Base-by-base conservation (phyloP, 2,329 filamentous ascomycete species). In the Cladophialophora yegresii region DNA sequence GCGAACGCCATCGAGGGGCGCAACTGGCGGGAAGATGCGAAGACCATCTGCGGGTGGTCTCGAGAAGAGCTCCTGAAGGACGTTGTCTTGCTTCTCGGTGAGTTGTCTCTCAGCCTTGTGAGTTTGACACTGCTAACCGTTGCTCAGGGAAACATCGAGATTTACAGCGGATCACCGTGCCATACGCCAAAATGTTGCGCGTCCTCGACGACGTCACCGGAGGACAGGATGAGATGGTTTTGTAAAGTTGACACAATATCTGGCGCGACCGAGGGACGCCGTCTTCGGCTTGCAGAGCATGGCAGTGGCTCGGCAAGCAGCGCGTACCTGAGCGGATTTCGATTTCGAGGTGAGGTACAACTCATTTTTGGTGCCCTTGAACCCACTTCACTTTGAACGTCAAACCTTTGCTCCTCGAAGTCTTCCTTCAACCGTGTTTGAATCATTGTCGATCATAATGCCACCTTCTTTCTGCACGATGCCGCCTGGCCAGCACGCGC, bases 61-160 rank as follows among this genome's bases (percentile, higher is more conserved):
- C 85, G 92, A 66, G 89, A 88, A 74, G 92, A 96, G 69, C 79
- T 99, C 66, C 78, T 99, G 65, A 96, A 90, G 80, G 93, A 93
- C 64, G 92, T 96, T 28, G 89, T 99, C 61, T 83, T 97, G 78
- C 92, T 96, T 75, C 84, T 99, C 50, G 95, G 95, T 95, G 85
- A 78, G 87, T 43, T 20, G 1, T 83, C 70, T 68, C 47, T 28
- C 33, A 50, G 16, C 20, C 5, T 50, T 8, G 10, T 33, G n/a
- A 6, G 22, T 47, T 33, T 49, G 23, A 33, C n/a, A 32, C 47
- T 67, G 20, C 26, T n/a, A 40, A 51, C 62, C 72, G 58, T 72
- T 65, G 61, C 50, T 45, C 71, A 96, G 92, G 92, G 65, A 98
- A 98, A 87, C 93, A 95, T 78, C 88, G 95, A 62, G 96, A 98